Conservation (phyloP, 768 basidiomycete genomes). For the Chalciporus pseudorubinellus region DNA sequence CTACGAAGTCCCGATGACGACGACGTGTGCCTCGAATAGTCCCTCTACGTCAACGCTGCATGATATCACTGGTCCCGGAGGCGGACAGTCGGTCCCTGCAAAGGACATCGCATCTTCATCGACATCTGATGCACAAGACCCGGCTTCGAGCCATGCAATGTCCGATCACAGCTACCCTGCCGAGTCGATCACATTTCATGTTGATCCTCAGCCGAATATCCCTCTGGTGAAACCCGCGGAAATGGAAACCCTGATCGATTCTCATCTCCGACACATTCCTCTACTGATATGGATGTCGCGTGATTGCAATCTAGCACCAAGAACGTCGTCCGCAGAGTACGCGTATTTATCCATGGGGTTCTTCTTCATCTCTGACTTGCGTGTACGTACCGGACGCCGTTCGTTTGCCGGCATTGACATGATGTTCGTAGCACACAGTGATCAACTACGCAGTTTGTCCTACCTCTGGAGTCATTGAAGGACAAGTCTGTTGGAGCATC, state of each 20-base stretch:
- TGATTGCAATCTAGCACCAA: slow-evolving; percentile 26
- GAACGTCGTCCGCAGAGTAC: slow-evolving; percentile 35
- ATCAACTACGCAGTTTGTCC: not conserved
- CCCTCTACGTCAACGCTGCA: slow-evolving; percentile 6
- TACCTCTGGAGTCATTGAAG: slow-evolving; percentile 13
- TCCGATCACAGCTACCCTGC: not conserved
- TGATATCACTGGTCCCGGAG: slow-evolving; percentile 3
- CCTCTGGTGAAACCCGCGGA: slow-evolving; percentile 40
- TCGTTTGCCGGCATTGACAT: not conserved
- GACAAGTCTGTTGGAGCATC: slow-evolving; percentile 45
- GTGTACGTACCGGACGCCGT: slow-evolving; percentile 28
- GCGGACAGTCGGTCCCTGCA: not conserved
- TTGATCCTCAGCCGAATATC: not conserved
- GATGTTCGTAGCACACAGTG: slow-evolving; percentile 16
- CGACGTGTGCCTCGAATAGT: slow-evolving; percentile 3
- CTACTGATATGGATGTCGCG: slow-evolving; percentile 41
- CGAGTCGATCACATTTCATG: too few species aligned
- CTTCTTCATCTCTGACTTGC: slow-evolving; percentile 41
- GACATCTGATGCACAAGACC: not conserved
- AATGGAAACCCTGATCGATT: slow-evolving; percentile 40
- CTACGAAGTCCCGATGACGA: slow-evolving; percentile 9
- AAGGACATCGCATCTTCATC: not conserved
- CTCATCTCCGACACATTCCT: slow-evolving; percentile 38
- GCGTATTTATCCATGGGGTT: slow-evolving; percentile 46
- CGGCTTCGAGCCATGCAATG: not conserved